Evolutionary conservation across 2,329 filamentous ascomycete species (phyloP).

Genomic region (Apiospora phragmitis): DNA sequence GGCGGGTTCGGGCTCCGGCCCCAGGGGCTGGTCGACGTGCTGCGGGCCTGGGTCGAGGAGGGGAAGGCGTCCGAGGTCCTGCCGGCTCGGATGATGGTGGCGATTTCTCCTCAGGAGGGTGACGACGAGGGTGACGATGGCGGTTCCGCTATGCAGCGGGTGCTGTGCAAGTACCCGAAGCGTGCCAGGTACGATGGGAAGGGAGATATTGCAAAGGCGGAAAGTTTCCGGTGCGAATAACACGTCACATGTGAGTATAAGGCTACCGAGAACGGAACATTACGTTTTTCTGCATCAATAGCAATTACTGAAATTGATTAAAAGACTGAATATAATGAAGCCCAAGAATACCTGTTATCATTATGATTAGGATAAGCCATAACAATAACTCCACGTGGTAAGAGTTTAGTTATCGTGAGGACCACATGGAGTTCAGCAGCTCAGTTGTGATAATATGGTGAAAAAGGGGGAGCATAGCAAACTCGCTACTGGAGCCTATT

Average conservation of each 20-base stretch:
- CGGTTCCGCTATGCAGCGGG: neutral
- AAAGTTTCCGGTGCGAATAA: neutral
- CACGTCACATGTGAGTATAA: neutral
- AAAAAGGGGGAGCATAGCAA: too few species aligned
- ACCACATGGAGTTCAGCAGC: too few species aligned
- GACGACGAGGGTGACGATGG: neutral
- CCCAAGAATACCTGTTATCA: too few species aligned
- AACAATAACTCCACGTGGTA: too few species aligned
- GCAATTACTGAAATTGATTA: too few species aligned
- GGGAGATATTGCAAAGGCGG: neutral
- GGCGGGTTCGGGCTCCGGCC: neutral
- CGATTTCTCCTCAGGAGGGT: neutral
- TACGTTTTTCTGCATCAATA: too few species aligned
- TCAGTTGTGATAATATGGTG: too few species aligned
- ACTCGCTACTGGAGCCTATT: too few species aligned
- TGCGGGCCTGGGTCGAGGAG: constrained; percentile 1
- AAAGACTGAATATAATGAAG: too few species aligned
- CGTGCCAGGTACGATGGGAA: neutral
- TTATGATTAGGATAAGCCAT: too few species aligned
- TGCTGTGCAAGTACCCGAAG: constrained; percentile 1
- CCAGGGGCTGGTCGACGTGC: neutral
- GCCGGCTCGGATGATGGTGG: neutral
- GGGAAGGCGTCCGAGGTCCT: neutral
- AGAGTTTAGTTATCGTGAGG: too few species aligned
- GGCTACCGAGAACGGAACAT: too few species aligned